phyloP scores from a whole-genome alignment of 2,329 filamentous ascomycete genomes.

The Claviceps capensis region DNA sequence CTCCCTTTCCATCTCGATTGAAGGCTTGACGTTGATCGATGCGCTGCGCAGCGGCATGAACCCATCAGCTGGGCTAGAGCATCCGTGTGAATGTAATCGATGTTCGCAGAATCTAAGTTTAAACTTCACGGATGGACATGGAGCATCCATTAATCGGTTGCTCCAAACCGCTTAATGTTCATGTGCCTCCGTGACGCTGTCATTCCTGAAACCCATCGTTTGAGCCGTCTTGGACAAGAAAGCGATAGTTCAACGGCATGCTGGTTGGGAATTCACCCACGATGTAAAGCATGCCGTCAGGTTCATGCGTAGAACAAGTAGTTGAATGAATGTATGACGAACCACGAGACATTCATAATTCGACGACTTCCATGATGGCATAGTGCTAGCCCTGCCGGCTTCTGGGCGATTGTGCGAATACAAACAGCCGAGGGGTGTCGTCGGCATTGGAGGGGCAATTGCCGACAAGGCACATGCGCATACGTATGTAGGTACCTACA shows the following conservation, averaged over 20 bases:
- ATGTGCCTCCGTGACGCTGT: no score
- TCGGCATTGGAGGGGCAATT: constrained; percentile 3
- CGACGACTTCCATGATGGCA: no score
- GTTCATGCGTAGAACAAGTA: neutral
- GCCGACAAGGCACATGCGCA: neutral
- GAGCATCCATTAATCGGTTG: neutral
- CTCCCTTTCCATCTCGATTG: no score
- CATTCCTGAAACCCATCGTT: no score
- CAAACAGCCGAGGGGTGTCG: neutral
- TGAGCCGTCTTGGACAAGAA: neutral
- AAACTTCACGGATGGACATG: no score
- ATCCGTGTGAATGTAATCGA: neutral
- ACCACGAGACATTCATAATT: no score
- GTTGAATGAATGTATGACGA: neutral
- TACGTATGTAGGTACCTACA: no score
- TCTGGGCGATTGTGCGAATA: neutral
- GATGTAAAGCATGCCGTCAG: neutral
- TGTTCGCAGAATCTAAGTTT: neutral
- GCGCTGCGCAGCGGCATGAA: neutral
- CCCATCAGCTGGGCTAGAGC: neutral
- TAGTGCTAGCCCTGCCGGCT: neutral
- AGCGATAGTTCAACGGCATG: neutral
- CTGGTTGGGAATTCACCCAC: neutral
- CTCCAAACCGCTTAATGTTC: neutral
- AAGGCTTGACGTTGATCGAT: neutral